phyloP scores from a whole-genome alignment of 768 basidiomycete species.

The Cyclocybe aegerita region DNA sequence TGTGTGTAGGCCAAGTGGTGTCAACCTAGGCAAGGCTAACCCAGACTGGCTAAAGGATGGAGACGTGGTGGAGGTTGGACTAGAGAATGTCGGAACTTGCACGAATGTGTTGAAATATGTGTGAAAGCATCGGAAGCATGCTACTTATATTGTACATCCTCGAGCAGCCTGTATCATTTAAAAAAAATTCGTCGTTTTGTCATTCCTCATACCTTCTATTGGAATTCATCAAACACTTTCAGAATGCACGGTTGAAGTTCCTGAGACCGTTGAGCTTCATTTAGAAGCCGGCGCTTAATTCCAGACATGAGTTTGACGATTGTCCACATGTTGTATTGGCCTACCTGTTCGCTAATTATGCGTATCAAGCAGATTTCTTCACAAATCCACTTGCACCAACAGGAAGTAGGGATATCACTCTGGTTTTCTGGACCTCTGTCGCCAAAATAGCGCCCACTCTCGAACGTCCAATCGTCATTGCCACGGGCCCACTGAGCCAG shows the following conservation, averaged over 20 bases:
- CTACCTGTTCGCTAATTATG: no score
- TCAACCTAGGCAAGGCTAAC: conserved; percentile 30
- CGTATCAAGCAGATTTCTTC: neutral
- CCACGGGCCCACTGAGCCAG: conserved; percentile 54
- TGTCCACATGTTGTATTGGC: no score
- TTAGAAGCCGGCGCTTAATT: no score
- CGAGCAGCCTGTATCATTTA: no score
- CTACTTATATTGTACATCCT: no score
- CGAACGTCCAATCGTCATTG: conserved; percentile 52
- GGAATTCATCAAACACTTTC: no score
- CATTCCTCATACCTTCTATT: no score
- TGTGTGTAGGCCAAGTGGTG: conserved; percentile 29
- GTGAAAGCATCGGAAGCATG: conserved; percentile 3
- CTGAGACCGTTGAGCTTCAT: no score
- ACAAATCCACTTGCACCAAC: neutral
- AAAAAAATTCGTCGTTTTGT: no score
- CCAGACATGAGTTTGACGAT: no score
- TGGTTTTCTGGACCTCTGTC: conserved; percentile 14
- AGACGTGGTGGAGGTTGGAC: conserved; percentile 37
- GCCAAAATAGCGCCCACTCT: conserved; percentile 43
- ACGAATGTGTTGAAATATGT: conserved; percentile 33
- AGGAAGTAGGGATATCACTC: conserved; percentile 13
- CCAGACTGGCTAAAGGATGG: conserved; percentile 35
- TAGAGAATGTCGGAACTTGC: conserved; percentile 38
- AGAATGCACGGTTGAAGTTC: no score